phyloP scores from a whole-genome alignment of 352 stramenopile genomes.

The Pythium scleroteichum region DNA sequence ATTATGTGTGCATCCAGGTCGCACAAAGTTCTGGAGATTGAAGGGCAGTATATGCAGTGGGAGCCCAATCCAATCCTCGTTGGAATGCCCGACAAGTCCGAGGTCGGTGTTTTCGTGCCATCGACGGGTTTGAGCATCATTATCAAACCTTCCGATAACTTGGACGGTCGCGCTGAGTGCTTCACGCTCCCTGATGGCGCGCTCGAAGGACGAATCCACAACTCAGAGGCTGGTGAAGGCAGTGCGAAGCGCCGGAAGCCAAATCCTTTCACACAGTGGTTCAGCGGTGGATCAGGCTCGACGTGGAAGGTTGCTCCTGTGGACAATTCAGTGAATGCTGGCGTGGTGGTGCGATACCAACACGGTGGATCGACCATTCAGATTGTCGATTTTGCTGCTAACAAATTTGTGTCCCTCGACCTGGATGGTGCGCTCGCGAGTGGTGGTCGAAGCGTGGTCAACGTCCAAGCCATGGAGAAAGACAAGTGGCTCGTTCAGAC shows the following conservation, averaged over 20 bases:
- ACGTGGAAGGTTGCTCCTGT: constrained; percentile 29
- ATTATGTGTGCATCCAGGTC: constrained; percentile 30
- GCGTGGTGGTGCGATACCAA: constrained; percentile 45
- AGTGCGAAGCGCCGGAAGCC: constrained; percentile 30
- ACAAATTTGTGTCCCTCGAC: constrained; percentile 52
- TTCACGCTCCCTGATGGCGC: constrained; percentile 56
- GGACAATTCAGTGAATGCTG: constrained; percentile 29
- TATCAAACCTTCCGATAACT: constrained; percentile 37
- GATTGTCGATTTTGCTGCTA: constrained; percentile 45
- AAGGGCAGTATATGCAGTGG: constrained; percentile 71
- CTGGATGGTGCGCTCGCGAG: constrained; percentile 22
- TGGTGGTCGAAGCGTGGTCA: constrained; percentile 31
- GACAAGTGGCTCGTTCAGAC: constrained; percentile 60
- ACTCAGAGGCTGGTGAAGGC: constrained; percentile 1
- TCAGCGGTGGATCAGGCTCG: constrained; percentile 22
- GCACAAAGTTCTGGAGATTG: constrained; percentile 59
- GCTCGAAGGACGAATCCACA: constrained; percentile 49
- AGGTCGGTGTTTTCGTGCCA: constrained; percentile 62
- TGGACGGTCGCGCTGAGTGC: constrained; percentile 47
- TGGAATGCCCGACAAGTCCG: constrained; percentile 37
- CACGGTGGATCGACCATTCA: constrained; percentile 59
- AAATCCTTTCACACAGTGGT: constrained; percentile 55
- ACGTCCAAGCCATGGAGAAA: constrained; percentile 37
- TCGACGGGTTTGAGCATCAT: constrained; percentile 57
- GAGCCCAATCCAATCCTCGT: constrained; percentile 52